phyloP scores from a whole-genome alignment of 169 alveolate genomes.

The Eimeria praecox region DNA sequence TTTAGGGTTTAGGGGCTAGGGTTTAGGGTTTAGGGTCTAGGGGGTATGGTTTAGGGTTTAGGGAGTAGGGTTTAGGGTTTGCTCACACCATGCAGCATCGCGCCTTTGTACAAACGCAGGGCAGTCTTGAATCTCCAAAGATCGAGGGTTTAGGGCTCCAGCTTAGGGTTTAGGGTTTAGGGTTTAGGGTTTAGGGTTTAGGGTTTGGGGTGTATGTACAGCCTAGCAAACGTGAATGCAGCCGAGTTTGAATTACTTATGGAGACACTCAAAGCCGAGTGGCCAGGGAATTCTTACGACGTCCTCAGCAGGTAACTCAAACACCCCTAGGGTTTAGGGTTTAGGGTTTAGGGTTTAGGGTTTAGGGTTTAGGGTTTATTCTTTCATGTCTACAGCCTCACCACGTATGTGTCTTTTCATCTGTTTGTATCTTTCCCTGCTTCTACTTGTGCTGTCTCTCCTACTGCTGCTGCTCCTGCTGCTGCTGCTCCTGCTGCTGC shows the following conservation, averaged over 20 bases:
- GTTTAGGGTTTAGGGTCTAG: not conserved
- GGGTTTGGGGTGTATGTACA: slow-evolving; percentile 5
- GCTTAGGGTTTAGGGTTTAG: not conserved
- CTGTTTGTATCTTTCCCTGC: too few species aligned
- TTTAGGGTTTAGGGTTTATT: too few species aligned
- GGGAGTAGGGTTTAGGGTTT: not conserved
- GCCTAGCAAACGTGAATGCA: slow-evolving; percentile 13
- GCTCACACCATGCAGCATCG: too few species aligned
- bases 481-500: not conserved
- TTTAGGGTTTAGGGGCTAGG: not conserved
- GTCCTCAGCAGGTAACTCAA: slow-evolving; percentile 30
- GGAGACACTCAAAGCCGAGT: slow-evolving; percentile 48
- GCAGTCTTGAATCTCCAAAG: too few species aligned
- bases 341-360: slow-evolving; percentile 3
- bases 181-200: not conserved
- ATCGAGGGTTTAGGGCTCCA: not conserved
- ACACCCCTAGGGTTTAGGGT: not conserved
- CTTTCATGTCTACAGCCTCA: too few species aligned
- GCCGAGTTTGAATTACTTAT: slow-evolving; percentile 9
- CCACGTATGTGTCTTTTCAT: too few species aligned
- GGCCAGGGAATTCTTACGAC: slow-evolving; percentile 73
- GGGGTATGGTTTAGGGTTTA: not conserved
- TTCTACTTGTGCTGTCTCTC: too few species aligned
- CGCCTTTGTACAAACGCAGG: not conserved
- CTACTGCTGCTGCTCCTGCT: not conserved